phyloP scores from a whole-genome alignment of 2,329 filamentous ascomycete genomes.

The Aureobasidium zeae region DNA sequence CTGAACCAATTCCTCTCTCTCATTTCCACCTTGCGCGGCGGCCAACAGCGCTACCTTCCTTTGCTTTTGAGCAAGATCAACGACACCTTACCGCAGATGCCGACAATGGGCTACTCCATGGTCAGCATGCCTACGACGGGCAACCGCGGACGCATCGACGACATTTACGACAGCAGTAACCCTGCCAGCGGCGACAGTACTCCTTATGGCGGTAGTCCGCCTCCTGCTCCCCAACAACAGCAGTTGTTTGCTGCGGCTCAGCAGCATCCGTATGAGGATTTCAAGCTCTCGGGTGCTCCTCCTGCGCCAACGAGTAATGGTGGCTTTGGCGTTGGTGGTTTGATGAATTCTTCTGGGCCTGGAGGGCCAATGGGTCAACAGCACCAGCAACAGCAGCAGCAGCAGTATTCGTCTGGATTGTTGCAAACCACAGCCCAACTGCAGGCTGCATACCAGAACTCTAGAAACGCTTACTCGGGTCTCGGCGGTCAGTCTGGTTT shows the following conservation, averaged over 20 bases:
- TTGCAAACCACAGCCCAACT: constrained; percentile 2
- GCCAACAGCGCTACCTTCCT: constrained; percentile 67
- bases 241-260: constrained; percentile 10
- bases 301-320: constrained; percentile 10
- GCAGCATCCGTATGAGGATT: constrained; percentile 5
- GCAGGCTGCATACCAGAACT: constrained; percentile 6
- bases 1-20: constrained; percentile 60
- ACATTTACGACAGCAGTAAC: constrained; percentile 27
- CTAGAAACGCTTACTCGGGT: constrained; percentile 9
- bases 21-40: constrained; percentile 61
- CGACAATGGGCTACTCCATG: constrained; percentile 23
- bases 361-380: no score
- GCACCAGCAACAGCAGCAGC: no score
- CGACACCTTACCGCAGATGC: constrained; percentile 37
- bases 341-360: constrained; percentile 7
- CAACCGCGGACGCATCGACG: constrained; percentile 21
- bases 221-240: background rate
- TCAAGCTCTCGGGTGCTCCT: no score
- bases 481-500: constrained; percentile 7
- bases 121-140: constrained; percentile 22
- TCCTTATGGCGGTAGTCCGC: constrained; percentile 15
- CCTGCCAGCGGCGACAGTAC: constrained; percentile 22
- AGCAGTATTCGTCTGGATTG: constrained; percentile 2
- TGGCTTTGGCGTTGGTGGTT: no score
- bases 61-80: constrained; percentile 67